Percentiles rank a stretch among this genome's conserved stretches.
These are phyloP conservation scores for Penicillium sp. DNA, from an alignment of 2,329 filamentous ascomycete species.

Conservation along the genomic window DNA sequence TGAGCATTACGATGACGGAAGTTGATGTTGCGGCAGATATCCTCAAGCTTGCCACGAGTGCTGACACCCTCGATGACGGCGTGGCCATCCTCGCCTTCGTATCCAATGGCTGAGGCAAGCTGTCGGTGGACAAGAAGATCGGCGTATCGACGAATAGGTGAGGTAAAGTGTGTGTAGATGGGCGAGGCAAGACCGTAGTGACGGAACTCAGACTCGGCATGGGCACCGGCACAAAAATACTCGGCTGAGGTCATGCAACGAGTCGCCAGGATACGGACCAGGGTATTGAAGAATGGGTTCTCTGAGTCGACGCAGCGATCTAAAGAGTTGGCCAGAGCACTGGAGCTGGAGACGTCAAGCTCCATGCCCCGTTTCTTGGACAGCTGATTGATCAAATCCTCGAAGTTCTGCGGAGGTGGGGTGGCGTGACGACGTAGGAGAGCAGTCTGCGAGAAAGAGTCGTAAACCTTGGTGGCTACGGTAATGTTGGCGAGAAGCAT, in stretches of 20 bases:
- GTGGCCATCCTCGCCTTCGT: constrained; percentile 65
- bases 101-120: constrained; percentile 92
- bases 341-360: constrained; percentile 82
- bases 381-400: constrained; percentile 89
- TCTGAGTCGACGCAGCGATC: constrained; percentile 78
- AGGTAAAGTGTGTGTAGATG: constrained; percentile 99
- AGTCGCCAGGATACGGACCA: constrained; percentile 95
- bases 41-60: constrained; percentile 83
- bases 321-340: constrained; percentile 90
- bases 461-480: constrained; percentile 87
- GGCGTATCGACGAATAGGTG: constrained; percentile 95
- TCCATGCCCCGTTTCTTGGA: constrained; percentile 83
- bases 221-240: constrained; percentile 94
- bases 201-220: constrained; percentile 90
- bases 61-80: constrained; percentile 79
- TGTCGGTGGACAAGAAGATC: constrained; percentile 93
- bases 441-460: constrained; percentile 92
- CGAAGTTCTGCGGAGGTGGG: constrained; percentile 94
- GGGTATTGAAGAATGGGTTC: constrained; percentile 97
- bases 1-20: constrained; percentile 96
- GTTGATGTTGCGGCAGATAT: constrained; percentile 98
- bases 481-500: constrained; percentile 98
- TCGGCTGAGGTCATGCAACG: constrained; percentile 99
- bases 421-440: constrained; percentile 90
- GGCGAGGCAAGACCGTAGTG: constrained; percentile 96